These are phyloP conservation scores for Dothideomycetes sp. DNA, from an alignment of 2,329 filamentous ascomycete species.

Conservation along the genomic window DNA sequence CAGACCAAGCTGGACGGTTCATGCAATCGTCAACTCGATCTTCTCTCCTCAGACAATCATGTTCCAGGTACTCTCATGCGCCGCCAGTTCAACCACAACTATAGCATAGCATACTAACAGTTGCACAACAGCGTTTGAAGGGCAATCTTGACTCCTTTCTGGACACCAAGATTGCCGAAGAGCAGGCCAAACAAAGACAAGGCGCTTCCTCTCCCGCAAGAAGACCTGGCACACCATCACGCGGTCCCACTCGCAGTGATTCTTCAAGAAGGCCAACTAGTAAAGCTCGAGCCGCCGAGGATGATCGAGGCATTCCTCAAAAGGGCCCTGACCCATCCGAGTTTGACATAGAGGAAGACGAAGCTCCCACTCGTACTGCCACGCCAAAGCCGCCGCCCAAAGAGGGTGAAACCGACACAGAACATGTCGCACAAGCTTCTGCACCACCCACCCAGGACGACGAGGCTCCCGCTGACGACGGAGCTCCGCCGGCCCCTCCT, in stretches of 20 bases:
- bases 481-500: constrained; percentile 9
- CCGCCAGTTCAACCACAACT: not conserved
- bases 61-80: not conserved
- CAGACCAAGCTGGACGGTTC: not conserved
- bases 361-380: constrained; percentile 50
- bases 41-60: not conserved
- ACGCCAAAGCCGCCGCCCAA: constrained; percentile 42
- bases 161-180: constrained; percentile 41
- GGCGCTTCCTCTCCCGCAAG: constrained; percentile 24
- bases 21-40: not conserved
- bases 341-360: constrained; percentile 78
- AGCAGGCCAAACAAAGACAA: constrained; percentile 38
- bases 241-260: constrained; percentile 22
- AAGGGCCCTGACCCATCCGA: constrained; percentile 70
- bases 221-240: constrained; percentile 25
- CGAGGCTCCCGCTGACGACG: constrained; percentile 19
- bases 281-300: constrained; percentile 22
- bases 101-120: not conserved
- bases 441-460: constrained; percentile 16
- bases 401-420: constrained; percentile 18
- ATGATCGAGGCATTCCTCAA: constrained; percentile 33
- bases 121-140: constrained; percentile 19
- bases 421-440: constrained; percentile 14
- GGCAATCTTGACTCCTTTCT: constrained; percentile 25
- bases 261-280: constrained; percentile 16